Evolutionary conservation across 208 protist species (phyloP).

Genomic region (Zelonia costaricensis): DNA sequence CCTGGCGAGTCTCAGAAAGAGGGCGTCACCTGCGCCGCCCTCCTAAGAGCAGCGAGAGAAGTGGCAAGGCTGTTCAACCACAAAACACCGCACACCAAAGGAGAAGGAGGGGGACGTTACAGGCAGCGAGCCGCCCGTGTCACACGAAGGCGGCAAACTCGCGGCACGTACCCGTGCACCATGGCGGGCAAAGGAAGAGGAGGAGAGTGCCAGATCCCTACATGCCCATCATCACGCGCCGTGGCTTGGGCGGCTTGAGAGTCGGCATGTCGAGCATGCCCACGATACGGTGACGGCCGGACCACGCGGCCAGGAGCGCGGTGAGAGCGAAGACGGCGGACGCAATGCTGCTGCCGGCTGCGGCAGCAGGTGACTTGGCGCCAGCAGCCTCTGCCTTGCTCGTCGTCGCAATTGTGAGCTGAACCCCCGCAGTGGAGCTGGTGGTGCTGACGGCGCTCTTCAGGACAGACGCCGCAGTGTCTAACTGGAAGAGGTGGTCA

Average conservation of each 20-base stretch:
- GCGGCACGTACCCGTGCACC: too few relatives aligned
- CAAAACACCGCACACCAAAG: too few relatives aligned
- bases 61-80: too few relatives aligned
- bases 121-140: too few relatives aligned
- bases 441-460: constrained; percentile 24
- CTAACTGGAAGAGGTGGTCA: constrained; percentile 32
- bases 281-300: constrained; percentile 38
- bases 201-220: too few relatives aligned
- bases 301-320: constrained; percentile 30
- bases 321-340: constrained; percentile 28
- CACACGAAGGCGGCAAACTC: too few relatives aligned
- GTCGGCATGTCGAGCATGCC: constrained; percentile 32
- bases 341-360: constrained; percentile 20
- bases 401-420: constrained; percentile 39
- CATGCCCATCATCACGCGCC: constrained; percentile 40
- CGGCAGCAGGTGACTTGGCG: not conserved
- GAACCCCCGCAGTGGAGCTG: constrained; percentile 12
- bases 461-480: constrained; percentile 41
- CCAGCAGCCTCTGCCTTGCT: constrained; percentile 9
- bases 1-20: too few relatives aligned
- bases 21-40: too few relatives aligned
- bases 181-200: too few relatives aligned
- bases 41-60: too few relatives aligned
- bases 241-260: constrained; percentile 46
- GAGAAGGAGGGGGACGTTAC: too few relatives aligned